These are phyloP conservation scores for Cryptococcus sp. DNA, from an alignment of 1,284 basidiomycete species.

Conservation along the genomic window DNA sequence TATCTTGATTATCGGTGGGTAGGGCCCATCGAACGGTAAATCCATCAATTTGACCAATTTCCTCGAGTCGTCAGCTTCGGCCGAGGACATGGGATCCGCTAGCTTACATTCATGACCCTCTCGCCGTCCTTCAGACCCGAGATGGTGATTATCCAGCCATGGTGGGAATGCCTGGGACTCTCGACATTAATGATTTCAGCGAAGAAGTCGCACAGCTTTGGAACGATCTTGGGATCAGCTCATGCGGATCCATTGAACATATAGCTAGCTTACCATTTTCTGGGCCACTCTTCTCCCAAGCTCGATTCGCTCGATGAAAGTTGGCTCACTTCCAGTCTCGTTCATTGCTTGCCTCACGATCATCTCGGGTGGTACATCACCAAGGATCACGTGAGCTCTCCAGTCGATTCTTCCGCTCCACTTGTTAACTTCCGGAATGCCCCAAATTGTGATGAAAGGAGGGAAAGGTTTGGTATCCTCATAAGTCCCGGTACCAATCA, in stretches of 20 bases:
- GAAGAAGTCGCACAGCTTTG: slow-evolving; percentile 23
- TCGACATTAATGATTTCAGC: slow-evolving; percentile 23
- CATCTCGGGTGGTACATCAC: not conserved
- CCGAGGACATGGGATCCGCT: no score
- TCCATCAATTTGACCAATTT: slow-evolving; percentile 24
- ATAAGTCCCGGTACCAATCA: not conserved
- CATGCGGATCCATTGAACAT: not conserved
- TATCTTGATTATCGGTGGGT: no score
- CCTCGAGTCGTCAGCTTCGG: slow-evolving; percentile 8
- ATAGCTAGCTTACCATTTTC: slow-evolving; percentile 16
- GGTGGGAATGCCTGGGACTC: slow-evolving; percentile 9
- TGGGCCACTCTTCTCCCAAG: slow-evolving; percentile 18
- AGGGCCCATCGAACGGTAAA: slow-evolving; percentile 21
- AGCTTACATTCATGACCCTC: slow-evolving; percentile 22
- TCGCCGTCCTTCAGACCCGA: slow-evolving; percentile 11
- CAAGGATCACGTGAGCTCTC: not conserved
- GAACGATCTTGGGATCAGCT: slow-evolving; percentile 23
- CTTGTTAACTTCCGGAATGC: not conserved
- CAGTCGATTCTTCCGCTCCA: not conserved
- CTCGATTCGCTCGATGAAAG: slow-evolving; percentile 11
- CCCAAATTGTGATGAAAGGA: not conserved
- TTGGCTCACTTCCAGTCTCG: slow-evolving; percentile 9
- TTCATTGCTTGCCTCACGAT: not conserved
- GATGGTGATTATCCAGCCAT: slow-evolving; percentile 21
- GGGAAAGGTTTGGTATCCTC: not conserved